phyloP scores from a whole-genome alignment of 306 rosid species.

The Oemleria cerasiformis region DNA sequence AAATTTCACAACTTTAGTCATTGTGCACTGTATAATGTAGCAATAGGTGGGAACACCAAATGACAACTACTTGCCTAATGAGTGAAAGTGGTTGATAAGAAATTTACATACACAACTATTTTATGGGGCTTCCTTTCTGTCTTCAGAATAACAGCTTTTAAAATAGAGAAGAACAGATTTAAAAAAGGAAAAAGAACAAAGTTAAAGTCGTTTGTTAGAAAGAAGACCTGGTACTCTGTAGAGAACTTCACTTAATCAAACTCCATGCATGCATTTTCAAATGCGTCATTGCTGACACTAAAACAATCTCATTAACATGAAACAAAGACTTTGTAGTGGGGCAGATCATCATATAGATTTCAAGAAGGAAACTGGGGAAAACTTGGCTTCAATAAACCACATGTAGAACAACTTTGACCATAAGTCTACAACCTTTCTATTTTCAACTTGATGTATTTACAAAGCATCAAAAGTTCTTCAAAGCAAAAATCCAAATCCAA shows the following conservation, averaged over 20 bases:
- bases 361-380: background rate
- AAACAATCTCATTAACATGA: conserved; percentile 25
- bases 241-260: conserved; percentile 90
- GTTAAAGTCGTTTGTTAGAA: conserved; percentile 15
- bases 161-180: no score
- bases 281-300: conserved; percentile 68
- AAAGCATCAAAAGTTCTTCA: no score
- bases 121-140: background rate
- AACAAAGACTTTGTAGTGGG: conserved; percentile 22
- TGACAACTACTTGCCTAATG: background rate
- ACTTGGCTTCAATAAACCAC: conserved; percentile 5
- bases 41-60: background rate
- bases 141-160: background rate
- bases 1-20: conserved; percentile 18
- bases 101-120: background rate
- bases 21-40: background rate
- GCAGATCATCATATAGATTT: background rate
- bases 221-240: conserved; percentile 91
- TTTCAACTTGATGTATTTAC: background rate
- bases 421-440: background rate
- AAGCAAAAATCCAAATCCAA: no score
- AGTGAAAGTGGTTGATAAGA: background rate
- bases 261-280: conserved; percentile 96
- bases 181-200: background rate
- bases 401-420: conserved; percentile 1